These are phyloP conservation scores for Diddensiella santjacobensis DNA, from an alignment of 805 yeast species.

Conservation along the genomic window DNA sequence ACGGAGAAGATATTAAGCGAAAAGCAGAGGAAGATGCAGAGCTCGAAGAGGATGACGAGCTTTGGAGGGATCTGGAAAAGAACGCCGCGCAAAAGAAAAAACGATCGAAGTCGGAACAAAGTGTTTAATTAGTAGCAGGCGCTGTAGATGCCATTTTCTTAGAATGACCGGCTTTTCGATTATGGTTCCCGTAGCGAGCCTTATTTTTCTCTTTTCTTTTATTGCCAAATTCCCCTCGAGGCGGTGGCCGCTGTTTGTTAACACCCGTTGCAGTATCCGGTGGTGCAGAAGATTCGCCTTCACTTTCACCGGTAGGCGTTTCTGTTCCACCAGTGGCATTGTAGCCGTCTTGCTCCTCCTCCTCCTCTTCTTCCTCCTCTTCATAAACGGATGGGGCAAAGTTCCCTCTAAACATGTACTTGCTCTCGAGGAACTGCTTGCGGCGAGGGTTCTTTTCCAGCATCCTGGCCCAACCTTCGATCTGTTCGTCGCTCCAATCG, in stretches of 20 bases:
- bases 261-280: neutral
- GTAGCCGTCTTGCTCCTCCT: slow-evolving; percentile 3
- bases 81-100: slow-evolving; percentile 14
- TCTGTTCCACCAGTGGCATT: too few species aligned
- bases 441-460: slow-evolving; percentile 60
- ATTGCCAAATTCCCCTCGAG: neutral
- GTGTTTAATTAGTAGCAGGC: slow-evolving; percentile 1
- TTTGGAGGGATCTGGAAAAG: slow-evolving; percentile 37
- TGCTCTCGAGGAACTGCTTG: slow-evolving; percentile 59
- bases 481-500: slow-evolving; percentile 82
- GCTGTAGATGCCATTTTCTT: slow-evolving; percentile 42
- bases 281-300: neutral
- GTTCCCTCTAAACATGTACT: slow-evolving; percentile 49
- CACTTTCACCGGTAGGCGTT: neutral
- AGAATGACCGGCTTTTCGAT: slow-evolving; percentile 58
- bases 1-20: slow-evolving; percentile 29
- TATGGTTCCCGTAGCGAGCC: slow-evolving; percentile 58
- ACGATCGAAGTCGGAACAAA: slow-evolving; percentile 4
- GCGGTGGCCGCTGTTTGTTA: neutral
- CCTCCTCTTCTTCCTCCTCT: slow-evolving; percentile 3
- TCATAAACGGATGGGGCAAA: slow-evolving; percentile 13
- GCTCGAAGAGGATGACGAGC: slow-evolving; percentile 35
- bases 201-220: slow-evolving; percentile 41
- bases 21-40: slow-evolving; percentile 23
- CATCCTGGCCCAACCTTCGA: slow-evolving; percentile 91